Conservation (phyloP, 2,329 filamentous ascomycete genomes). For the Pseudocercospora cruenta region DNA sequence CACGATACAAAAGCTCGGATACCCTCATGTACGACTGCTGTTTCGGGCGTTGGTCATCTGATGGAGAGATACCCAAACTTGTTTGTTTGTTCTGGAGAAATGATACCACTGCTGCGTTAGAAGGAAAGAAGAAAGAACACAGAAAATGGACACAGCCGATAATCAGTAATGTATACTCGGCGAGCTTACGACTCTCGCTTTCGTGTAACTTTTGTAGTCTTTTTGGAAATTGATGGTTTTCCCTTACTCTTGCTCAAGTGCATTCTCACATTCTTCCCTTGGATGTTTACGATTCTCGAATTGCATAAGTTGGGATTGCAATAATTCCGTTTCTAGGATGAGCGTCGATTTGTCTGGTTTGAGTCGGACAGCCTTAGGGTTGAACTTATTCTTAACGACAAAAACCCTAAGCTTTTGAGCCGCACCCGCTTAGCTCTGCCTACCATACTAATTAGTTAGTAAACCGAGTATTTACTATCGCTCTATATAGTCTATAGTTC, state of each 20-base stretch:
- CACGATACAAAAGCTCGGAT: slow-evolving; percentile 18
- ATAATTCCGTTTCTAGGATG: too few species aligned
- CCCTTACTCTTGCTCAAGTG: not conserved
- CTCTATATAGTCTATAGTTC: too few species aligned
- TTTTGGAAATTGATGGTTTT: slow-evolving; percentile 3
- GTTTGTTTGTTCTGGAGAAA: slow-evolving; percentile 27
- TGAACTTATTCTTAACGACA: too few species aligned
- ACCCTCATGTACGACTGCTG: slow-evolving; percentile 23
- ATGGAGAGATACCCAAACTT: slow-evolving; percentile 29
- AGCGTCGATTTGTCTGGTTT: too few species aligned
- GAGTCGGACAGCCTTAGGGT: too few species aligned
- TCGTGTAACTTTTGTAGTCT: slow-evolving; percentile 3
- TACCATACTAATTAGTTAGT: too few species aligned
- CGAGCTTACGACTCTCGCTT: slow-evolving; percentile 9
- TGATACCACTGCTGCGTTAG: slow-evolving; percentile 35
- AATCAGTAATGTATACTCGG: not conserved
- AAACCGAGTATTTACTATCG: too few species aligned
- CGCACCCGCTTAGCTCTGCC: too few species aligned
- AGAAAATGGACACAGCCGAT: slow-evolving; percentile 2
- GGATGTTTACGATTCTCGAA: too few species aligned
- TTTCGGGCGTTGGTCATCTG: slow-evolving; percentile 28
- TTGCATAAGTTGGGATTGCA: too few species aligned
- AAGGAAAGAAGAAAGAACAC: slow-evolving; percentile 6
- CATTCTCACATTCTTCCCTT: too few species aligned
- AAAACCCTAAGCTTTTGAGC: too few species aligned